Evolutionary conservation across 495 filamentous ascomycete species (phyloP), one percentile per base, ranked within the genome.

Genomic region (Xylaria cubensis): DNA sequence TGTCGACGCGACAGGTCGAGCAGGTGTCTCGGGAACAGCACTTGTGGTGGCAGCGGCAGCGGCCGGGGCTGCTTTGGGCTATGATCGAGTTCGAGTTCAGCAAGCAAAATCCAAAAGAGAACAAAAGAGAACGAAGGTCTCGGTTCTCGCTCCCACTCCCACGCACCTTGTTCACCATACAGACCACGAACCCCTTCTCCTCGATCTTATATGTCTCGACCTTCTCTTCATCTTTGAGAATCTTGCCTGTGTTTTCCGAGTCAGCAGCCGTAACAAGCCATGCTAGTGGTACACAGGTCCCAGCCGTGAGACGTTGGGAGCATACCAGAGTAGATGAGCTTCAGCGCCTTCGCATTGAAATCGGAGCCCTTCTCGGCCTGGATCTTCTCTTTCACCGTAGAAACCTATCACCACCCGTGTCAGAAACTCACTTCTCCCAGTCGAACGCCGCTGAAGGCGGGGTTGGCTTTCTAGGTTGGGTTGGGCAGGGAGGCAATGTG

Each of bases 121-220:
- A 12, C 34, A n/a, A 29, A 12, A 39, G 34, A 21, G n/a, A 61
- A 12, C 39, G 34, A 21, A 39, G 58, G 9, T 51, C 36, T 12
- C 19, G 75, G 36, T 7, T 39, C 34, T 39, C 36, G 6, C 6
- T 39, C 82, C 44, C 26, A 29, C 26, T 29, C 26, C 1, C 26
- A 29, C 69, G 58, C 88, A 97, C 95, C 93, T 98, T 98, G 71
- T 91, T 91, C 56, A 96, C 89, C 89, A 99, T 96, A 82, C 96
- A 99, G 55, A 99, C 97, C 75, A 99, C 92, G 80, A 97, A 98
- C 32, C 96, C 96, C 88, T 98, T 99, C 88, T 98, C 96, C 84
- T 99, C 95, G 71, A 99, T 97, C 83, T 92, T 97, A 85, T 97
- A 98, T 6, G 92, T 93, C 80, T 94, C 94, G 74, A 98, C 91